Percentiles rank a stretch among this genome's conserved stretches.
Conservation (phyloP, 805 yeast genomes). For the Metschnikowia reukaufii region DNA sequence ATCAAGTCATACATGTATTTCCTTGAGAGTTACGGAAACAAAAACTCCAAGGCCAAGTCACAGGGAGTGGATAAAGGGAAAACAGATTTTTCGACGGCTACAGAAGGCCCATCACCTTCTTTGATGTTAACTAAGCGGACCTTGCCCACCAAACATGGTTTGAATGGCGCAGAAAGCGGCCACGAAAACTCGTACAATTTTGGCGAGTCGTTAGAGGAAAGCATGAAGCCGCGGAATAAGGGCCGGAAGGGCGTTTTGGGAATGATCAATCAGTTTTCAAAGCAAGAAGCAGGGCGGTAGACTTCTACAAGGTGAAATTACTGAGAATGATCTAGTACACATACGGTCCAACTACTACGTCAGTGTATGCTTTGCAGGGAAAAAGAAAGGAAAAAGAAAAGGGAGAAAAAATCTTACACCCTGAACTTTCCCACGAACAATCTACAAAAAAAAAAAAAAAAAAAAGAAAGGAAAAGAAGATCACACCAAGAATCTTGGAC, state of each 20-base stretch:
- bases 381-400: too few species aligned
- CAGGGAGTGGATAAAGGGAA: neutral
- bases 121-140: neutral
- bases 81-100: neutral
- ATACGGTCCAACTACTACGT: too few species aligned
- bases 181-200: slow-evolving; percentile 31
- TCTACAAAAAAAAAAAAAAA: too few species aligned
- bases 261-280: slow-evolving; percentile 77
- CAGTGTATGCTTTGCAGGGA: too few species aligned
- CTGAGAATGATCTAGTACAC: too few species aligned
- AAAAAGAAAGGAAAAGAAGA: too few species aligned
- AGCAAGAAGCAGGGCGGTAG: slow-evolving; percentile 40
- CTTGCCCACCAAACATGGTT: neutral
- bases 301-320: too few species aligned
- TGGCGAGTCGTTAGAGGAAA: slow-evolving; percentile 30
- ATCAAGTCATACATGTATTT: slow-evolving; percentile 86
- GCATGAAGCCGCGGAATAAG: slow-evolving; percentile 27
- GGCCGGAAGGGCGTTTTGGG: slow-evolving; percentile 66
- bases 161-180: slow-evolving; percentile 10
- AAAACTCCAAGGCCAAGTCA: slow-evolving; percentile 8
- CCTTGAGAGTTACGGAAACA: slow-evolving; percentile 72
- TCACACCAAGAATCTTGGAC: too few species aligned
- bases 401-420: too few species aligned
- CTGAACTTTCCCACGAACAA: too few species aligned
- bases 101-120: slow-evolving; percentile 8